Percentiles rank a stretch among this genome's conserved stretches.
These are phyloP conservation scores for Phytophthora fragariae DNA, from an alignment of 352 stramenopile species.

Conservation along the genomic window DNA sequence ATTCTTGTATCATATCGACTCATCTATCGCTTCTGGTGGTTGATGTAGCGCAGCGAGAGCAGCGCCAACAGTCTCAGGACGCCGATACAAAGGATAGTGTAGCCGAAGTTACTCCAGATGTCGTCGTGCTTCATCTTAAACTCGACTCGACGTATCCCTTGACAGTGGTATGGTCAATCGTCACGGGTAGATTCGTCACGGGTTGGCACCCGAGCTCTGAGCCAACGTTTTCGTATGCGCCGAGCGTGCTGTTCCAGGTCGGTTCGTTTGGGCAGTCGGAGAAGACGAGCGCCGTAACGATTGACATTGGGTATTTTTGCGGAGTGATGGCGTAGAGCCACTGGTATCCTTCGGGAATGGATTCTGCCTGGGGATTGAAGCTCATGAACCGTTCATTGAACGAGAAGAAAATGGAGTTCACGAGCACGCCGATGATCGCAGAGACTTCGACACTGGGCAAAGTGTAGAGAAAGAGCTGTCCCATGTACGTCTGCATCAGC, in stretches of 20 bases:
- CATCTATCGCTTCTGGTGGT: constrained; percentile 47
- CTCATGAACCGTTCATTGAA: constrained; percentile 20
- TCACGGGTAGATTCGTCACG: constrained; percentile 18
- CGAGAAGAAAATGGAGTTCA: constrained; percentile 35
- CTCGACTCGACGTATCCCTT: constrained; percentile 34
- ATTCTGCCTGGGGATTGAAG: constrained; percentile 32
- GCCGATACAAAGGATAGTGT: constrained; percentile 33
- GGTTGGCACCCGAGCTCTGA: constrained; percentile 32
- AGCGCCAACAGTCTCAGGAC: constrained; percentile 36
- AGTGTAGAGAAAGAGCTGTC: constrained; percentile 29
- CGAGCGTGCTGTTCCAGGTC: constrained; percentile 29
- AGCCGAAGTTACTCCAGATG: constrained; percentile 34
- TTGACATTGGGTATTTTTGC: constrained; percentile 27
- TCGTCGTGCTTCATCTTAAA: constrained; percentile 37
- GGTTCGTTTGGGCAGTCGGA: constrained; percentile 29
- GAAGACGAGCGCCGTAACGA: constrained; percentile 42
- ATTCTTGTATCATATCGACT: neutral
- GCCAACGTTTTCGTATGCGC: constrained; percentile 26
- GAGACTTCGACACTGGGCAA: constrained; percentile 33
- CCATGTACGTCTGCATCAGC: constrained; percentile 46
- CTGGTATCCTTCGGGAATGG: constrained; percentile 32
- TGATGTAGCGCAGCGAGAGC: constrained; percentile 45
- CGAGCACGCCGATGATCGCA: constrained; percentile 32
- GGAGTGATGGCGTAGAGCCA: constrained; percentile 36
- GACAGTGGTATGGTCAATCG: constrained; percentile 33